A percentile compares a stretch with the other conserved stretches of the same genome.
Conservation (phyloP, 1,284 basidiomycete species). For the Rhodofomes roseus region DNA sequence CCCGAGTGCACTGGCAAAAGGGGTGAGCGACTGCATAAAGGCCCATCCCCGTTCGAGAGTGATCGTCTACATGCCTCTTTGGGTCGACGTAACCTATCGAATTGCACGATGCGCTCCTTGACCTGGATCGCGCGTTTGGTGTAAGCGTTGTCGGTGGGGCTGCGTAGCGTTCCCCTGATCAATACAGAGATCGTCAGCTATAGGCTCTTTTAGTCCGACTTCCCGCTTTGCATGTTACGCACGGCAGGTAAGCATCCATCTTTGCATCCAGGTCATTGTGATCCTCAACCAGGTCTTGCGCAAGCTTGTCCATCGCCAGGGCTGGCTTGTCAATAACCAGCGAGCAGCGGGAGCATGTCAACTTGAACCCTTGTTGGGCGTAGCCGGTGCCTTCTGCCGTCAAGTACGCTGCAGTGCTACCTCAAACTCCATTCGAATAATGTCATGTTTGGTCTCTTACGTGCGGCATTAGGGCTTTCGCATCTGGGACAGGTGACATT, state of each 20-base stretch:
- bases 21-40: no score
- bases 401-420: constrained; percentile 27
- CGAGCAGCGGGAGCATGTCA: constrained; percentile 26
- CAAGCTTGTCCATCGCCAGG: constrained; percentile 34
- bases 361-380: constrained; percentile 32
- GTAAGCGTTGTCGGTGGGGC: constrained; percentile 19
- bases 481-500: constrained; percentile 34
- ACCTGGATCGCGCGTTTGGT: constrained; percentile 22
- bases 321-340: constrained; percentile 30
- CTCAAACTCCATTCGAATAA: neutral
- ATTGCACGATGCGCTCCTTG: constrained; percentile 16
- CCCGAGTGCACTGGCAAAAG: neutral
- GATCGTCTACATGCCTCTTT: neutral
- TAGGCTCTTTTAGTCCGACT: neutral
- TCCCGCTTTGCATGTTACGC: constrained; percentile 14
- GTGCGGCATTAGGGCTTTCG: constrained; percentile 16
- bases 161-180: constrained; percentile 27
- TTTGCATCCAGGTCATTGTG: constrained; percentile 6
- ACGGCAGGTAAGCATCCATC: constrained; percentile 24
- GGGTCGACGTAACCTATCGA: neutral
- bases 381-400: constrained; percentile 32
- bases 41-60: no score
- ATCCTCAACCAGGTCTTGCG: constrained; percentile 26
- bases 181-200: neutral
- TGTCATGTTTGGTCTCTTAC: constrained; percentile 22